These are phyloP conservation scores for Murraya koenigii DNA, from an alignment of 345 rosid species.

Conservation along the genomic window DNA sequence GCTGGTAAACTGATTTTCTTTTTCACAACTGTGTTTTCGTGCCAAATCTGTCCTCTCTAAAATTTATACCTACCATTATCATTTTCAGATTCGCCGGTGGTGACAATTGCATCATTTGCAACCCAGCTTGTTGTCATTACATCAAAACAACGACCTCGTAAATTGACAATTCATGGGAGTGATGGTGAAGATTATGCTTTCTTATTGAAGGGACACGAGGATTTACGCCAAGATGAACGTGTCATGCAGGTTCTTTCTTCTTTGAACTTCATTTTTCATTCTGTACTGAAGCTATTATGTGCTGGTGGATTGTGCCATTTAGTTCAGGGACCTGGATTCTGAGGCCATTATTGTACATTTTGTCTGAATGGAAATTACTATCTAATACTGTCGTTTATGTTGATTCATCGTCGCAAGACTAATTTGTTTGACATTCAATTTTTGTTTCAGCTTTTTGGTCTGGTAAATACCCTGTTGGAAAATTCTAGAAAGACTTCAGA, in stretches of 20 bases:
- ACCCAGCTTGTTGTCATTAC: conserved; percentile 87
- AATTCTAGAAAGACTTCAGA: conserved; percentile 86
- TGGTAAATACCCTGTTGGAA: conserved; percentile 89
- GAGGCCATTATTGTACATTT: background rate
- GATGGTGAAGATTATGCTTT: conserved; percentile 93
- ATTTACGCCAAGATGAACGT: conserved; percentile 98
- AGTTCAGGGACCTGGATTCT: background rate
- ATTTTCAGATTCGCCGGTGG: conserved; percentile 73
- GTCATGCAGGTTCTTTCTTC: conserved; percentile 86
- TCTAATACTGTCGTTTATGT: background rate
- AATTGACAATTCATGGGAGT: conserved; percentile 91
- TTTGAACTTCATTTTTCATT: conserved; percentile 10
- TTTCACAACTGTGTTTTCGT: conserved; percentile 9
- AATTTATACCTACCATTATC: background rate
- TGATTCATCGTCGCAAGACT: background rate
- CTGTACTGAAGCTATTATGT: conserved; percentile 11
- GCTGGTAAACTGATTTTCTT: conserved; percentile 50
- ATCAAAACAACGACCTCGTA: conserved; percentile 94
- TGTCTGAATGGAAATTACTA: conserved; percentile 4
- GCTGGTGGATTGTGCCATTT: background rate
- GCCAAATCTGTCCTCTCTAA: background rate
- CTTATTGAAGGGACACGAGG: conserved; percentile 97
- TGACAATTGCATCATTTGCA: conserved; percentile 88
- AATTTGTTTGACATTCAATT: background rate
- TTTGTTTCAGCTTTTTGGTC: conserved; percentile 80